These are phyloP conservation scores for Zarea fungicola DNA, from an alignment of 2,329 filamentous ascomycete species.

Conservation along the genomic window DNA sequence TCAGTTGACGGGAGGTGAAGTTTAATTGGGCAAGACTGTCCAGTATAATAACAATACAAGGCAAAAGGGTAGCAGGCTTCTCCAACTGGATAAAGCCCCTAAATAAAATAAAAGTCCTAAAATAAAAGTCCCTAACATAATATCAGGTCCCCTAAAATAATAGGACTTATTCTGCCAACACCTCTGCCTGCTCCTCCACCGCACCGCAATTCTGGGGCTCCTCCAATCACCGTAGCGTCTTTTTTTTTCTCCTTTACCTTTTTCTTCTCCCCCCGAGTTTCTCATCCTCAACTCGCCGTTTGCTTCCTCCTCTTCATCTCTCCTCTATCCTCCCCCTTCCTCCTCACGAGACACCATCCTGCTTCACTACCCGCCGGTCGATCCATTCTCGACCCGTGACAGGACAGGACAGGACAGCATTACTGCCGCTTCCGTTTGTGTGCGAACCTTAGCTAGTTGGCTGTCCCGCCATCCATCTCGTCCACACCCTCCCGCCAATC, in stretches of 20 bases:
- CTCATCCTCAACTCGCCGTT: neutral
- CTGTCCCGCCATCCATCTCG: slow-evolving; percentile 1
- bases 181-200: slow-evolving; percentile 7
- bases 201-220: slow-evolving; percentile 3
- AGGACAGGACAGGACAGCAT: neutral
- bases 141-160: too few species aligned
- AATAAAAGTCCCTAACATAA: too few species aligned
- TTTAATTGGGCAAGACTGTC: too few species aligned
- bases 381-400: slow-evolving; percentile 3
- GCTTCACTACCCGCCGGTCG: neutral
- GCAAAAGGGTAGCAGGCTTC: too few species aligned
- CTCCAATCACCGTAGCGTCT: slow-evolving; percentile 5
- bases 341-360: neutral
- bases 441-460: neutral
- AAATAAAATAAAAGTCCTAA: too few species aligned
- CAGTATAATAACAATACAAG: too few species aligned
- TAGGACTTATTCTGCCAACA: neutral
- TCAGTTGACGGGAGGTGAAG: too few species aligned
- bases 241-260: slow-evolving; percentile 2
- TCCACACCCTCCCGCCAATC: slow-evolving; percentile 1
- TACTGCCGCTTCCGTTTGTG: slow-evolving; percentile 1
- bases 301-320: neutral
- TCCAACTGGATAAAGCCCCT: too few species aligned
- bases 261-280: neutral
- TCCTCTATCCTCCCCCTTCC: neutral